phyloP scores from a whole-genome alignment of 352 stramenopile species.

The Phytophthora hybrid region DNA sequence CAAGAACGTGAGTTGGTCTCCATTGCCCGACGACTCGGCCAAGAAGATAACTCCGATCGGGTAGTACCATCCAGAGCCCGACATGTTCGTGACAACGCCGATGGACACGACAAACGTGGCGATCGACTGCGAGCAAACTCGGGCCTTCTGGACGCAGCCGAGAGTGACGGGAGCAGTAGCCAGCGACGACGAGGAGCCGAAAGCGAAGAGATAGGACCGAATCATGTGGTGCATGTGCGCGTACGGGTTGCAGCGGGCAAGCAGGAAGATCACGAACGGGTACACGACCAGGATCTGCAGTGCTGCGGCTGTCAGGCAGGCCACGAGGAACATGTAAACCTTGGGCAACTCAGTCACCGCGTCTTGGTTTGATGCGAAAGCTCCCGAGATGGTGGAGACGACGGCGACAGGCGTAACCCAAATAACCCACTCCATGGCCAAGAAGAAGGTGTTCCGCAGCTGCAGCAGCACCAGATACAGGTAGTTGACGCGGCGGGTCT shows the following conservation, averaged over 20 bases:
- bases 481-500: slow-evolving; percentile 68
- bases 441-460: slow-evolving; percentile 76
- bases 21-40: slow-evolving; percentile 65
- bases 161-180: slow-evolving; percentile 75
- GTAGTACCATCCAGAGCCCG: slow-evolving; percentile 63
- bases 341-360: slow-evolving; percentile 46
- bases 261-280: slow-evolving; percentile 70
- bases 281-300: slow-evolving; percentile 67
- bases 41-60: slow-evolving; percentile 71
- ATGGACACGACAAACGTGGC: slow-evolving; percentile 83
- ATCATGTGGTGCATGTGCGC: slow-evolving; percentile 71
- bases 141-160: slow-evolving; percentile 64
- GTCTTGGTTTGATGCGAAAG: slow-evolving; percentile 65
- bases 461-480: slow-evolving; percentile 73
- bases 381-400: slow-evolving; percentile 68
- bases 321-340: slow-evolving; percentile 65
- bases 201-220: slow-evolving; percentile 73
- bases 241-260: slow-evolving; percentile 77
- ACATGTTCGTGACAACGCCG: slow-evolving; percentile 70
- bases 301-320: slow-evolving; percentile 41
- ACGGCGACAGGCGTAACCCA: slow-evolving; percentile 71
- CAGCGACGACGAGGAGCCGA: slow-evolving; percentile 71
- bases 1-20: slow-evolving; percentile 56
- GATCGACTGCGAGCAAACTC: slow-evolving; percentile 73
- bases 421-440: slow-evolving; percentile 77